Conservation (phyloP, 1,139 yeast genomes). For the Arxiozyma telluris region DNA sequence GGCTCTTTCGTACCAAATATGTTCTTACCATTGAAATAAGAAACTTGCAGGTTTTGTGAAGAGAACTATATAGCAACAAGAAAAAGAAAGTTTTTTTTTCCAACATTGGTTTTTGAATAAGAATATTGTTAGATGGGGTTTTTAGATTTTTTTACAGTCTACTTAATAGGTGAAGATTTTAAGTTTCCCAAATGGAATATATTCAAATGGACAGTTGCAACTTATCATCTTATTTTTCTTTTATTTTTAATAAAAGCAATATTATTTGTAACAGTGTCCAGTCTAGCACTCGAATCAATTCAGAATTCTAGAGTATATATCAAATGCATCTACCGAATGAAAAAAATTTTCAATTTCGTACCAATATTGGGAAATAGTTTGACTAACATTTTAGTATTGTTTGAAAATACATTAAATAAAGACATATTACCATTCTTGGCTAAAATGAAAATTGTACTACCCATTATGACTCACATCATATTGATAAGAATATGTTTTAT, state of each 20-base stretch:
- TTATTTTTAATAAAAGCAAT: not conserved
- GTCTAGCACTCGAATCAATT: not conserved
- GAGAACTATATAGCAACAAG: not conserved
- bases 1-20: no score
- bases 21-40: no score
- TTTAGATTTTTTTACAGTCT: not conserved
- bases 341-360: constrained; percentile 3
- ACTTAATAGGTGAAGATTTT: not conserved
- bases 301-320: not conserved
- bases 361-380: constrained; percentile 19
- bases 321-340: not conserved
- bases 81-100: no score
- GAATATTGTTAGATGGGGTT: not conserved
- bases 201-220: not conserved
- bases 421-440: not conserved
- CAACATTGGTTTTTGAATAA: no score
- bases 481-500: constrained; percentile 16
- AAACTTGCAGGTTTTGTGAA: not conserved
- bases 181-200: not conserved
- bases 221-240: not conserved
- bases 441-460: constrained; percentile 11
- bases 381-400: constrained; percentile 7
- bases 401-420: not conserved
- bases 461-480: constrained; percentile 8
- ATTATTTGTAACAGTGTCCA: not conserved